Conservation (phyloP, 2,329 filamentous ascomycete species). For the Fusarium coffeatum region DNA sequence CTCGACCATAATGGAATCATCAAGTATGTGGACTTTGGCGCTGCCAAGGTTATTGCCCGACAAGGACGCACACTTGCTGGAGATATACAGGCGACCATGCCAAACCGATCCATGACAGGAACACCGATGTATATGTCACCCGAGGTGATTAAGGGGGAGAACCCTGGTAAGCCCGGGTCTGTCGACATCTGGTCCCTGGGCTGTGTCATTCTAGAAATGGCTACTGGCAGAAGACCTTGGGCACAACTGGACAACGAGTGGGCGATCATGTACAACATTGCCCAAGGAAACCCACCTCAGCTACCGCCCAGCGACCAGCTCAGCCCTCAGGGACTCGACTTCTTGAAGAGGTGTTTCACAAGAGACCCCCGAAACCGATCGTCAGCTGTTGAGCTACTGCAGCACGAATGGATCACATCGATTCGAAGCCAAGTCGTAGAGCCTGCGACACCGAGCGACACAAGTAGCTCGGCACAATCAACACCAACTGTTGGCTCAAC, state of each 20-base stretch:
- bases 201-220: constrained; percentile 98
- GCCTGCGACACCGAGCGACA: constrained; percentile 71
- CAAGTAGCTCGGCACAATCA: constrained; percentile 56
- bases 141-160: constrained; percentile 94
- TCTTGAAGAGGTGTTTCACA: constrained; percentile 86
- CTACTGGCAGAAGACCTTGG: constrained; percentile 93
- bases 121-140: constrained; percentile 99
- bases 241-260: constrained; percentile 97
- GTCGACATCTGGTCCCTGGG: constrained; percentile 97
- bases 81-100: constrained; percentile 68
- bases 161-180: constrained; percentile 81
- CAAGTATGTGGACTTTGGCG: constrained; percentile 99
- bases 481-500: constrained; percentile 49
- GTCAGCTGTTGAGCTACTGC: constrained; percentile 87
- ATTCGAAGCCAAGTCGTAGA: constrained; percentile 74
- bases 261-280: constrained; percentile 99
- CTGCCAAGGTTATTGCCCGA: constrained; percentile 94
- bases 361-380: constrained; percentile 83
- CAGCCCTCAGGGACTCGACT: constrained; percentile 85
- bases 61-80: constrained; percentile 85
- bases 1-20: constrained; percentile 98
- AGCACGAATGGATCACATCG: constrained; percentile 89
- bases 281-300: constrained; percentile 92
- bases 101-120: constrained; percentile 93
- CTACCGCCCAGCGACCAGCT: constrained; percentile 86